Evolutionary conservation across 257 asterid genomes (phyloP).

Genomic region (Eucommia ulmoides): DNA sequence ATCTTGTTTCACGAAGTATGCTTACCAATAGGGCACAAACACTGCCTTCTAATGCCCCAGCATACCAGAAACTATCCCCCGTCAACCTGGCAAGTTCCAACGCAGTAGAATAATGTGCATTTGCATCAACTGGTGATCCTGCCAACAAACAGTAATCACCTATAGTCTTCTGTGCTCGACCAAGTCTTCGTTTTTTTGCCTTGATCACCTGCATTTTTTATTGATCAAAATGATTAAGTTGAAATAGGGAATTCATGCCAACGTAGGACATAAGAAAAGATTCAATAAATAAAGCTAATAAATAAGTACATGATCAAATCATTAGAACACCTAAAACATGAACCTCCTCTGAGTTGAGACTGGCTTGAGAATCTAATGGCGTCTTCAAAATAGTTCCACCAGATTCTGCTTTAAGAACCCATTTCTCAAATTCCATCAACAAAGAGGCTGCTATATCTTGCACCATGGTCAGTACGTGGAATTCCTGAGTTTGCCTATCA

Average conservation of each 20-base stretch:
- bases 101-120: slow-evolving; percentile 89
- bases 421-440: slow-evolving; percentile 95
- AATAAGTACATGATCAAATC: slow-evolving; percentile 20
- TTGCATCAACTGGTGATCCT: slow-evolving; percentile 98
- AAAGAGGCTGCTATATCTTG: slow-evolving; percentile 92
- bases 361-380: slow-evolving; percentile 98
- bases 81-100: slow-evolving; percentile 90
- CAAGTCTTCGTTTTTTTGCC: slow-evolving; percentile 91
- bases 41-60: slow-evolving; percentile 98
- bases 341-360: slow-evolving; percentile 99
- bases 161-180: slow-evolving; percentile 90
- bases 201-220: slow-evolving; percentile 76
- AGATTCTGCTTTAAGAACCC: slow-evolving; percentile 91
- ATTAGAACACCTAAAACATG: slow-evolving; percentile 72
- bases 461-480: slow-evolving; percentile 93
- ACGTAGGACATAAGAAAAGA: not conserved
- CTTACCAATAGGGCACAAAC: slow-evolving; percentile 95
- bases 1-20: slow-evolving; percentile 1
- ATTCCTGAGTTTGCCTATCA: slow-evolving; percentile 86
- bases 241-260: not conserved
- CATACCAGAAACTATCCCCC: slow-evolving; percentile 94
- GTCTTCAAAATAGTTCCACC: slow-evolving; percentile 92
- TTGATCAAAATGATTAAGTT: too few species aligned
- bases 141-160: slow-evolving; percentile 97
- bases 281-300: slow-evolving; percentile 7